Evolutionary conservation across 148 eudicot species (phyloP), one percentile per base, ranked within the genome.

Genomic region (Persicaria maculosa): DNA sequence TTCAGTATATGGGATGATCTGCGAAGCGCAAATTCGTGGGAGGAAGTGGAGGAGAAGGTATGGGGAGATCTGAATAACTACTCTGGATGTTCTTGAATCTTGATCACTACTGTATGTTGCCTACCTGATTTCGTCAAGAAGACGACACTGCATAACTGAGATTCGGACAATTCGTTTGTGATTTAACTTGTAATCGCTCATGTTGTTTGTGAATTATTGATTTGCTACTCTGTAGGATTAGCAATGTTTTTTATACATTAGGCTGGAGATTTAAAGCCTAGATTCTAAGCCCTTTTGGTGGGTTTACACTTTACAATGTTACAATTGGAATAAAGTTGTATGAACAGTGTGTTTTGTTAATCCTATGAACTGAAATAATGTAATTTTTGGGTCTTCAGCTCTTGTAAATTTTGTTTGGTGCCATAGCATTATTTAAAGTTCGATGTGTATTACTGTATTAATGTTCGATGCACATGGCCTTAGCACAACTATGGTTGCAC

Each of bases 31-130:
- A 84, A 85, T 7, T 88, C 97, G 15, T 93, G 98, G 98, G 97
- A 91, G 73, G 97, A 88, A 74, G 92, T 93, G 50, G 98, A 93
- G 80, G 87, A 86, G 70, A 78, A 74, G 43, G 93, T 91, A 61
- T 93, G 98, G 98, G 97, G 97, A 61, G 81, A 89, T 70, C 79
- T 93, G 75, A 89, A 93, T 47, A 74, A 79, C 55, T 83, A 83
- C 68, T 50, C 71, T 11, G 78, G 68, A 52, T 74, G 44, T 36
- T 40, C 48, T 50, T 81, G 79, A 74, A 36, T 57, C 20, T 50
- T 25, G 40, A 31, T 31, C 40, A 40, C 31, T 7, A 36, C 45
- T 40, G 47, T 43, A 40, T 14, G 31, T 57, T 57, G 62, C 62
- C 25, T 57, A 10, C 1, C 6, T 5, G 62, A 19, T 25, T 57